phyloP scores from a whole-genome alignment of 495 filamentous ascomycete genomes.

The Penicillium egyptiacum region DNA sequence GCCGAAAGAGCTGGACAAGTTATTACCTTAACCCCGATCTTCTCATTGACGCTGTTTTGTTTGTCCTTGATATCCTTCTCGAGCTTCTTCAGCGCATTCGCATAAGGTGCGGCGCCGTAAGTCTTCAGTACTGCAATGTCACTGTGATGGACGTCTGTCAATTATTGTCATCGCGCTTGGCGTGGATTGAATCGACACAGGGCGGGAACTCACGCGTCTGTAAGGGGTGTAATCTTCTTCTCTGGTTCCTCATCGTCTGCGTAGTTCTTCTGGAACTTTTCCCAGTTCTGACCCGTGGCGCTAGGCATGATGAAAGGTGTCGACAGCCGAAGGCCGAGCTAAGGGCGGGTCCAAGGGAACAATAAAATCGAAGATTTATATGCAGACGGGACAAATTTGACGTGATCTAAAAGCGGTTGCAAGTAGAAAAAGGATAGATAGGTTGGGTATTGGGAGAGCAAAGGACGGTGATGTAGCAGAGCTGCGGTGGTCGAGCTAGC shows the following conservation, averaged over 20 bases:
- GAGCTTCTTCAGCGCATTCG: constrained; percentile 85
- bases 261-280: constrained; percentile 97
- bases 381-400: constrained; percentile 6
- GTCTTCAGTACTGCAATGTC: constrained; percentile 99
- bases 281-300: constrained; percentile 90
- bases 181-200: constrained; percentile 5
- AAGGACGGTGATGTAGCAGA: constrained; percentile 35
- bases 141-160: constrained; percentile 50
- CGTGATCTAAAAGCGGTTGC: constrained; percentile 3
- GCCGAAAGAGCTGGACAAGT: constrained; percentile 12
- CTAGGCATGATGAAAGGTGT: constrained; percentile 68
- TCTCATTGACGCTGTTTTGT: constrained; percentile 95
- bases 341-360: constrained; percentile 13
- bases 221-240: constrained; percentile 97
- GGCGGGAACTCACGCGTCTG: constrained; percentile 77
- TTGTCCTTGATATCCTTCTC: constrained; percentile 99
- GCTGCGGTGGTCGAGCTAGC: constrained; percentile 34
- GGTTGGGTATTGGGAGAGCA: constrained; percentile 21
- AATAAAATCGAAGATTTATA: constrained; percentile 9
- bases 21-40: constrained; percentile 77
- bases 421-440: constrained; percentile 22
- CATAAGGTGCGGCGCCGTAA: constrained; percentile 96
- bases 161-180: constrained; percentile 16
- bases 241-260: constrained; percentile 95
- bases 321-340: constrained; percentile 34